Conservation (phyloP, 2,329 filamentous ascomycete genomes). For the Paraconiothyrium sp. region DNA sequence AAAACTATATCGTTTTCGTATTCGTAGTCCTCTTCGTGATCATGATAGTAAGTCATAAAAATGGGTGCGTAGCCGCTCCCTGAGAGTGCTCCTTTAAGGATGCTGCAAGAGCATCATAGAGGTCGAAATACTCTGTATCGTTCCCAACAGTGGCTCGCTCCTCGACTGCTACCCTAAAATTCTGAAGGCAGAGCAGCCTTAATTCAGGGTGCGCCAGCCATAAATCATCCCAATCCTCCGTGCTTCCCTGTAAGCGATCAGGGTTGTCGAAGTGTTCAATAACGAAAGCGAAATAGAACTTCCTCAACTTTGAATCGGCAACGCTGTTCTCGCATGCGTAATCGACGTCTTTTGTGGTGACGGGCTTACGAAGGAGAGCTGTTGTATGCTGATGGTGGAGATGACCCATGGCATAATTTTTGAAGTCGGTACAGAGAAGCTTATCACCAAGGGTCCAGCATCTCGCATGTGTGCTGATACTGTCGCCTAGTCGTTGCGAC, state of each 20-base stretch:
- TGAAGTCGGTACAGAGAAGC: slow-evolving; percentile 22
- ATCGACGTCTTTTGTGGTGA: slow-evolving; percentile 18
- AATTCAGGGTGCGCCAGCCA: slow-evolving; percentile 15
- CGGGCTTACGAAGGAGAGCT: slow-evolving; percentile 39
- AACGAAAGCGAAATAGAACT: slow-evolving; percentile 19
- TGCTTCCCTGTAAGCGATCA: slow-evolving; percentile 13
- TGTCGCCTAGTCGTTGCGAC: not conserved
- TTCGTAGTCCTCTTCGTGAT: not conserved
- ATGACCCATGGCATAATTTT: slow-evolving; percentile 25
- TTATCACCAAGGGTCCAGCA: slow-evolving; percentile 27
- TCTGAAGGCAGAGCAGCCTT: slow-evolving; percentile 15
- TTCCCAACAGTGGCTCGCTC: not conserved
- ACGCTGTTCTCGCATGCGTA: slow-evolving; percentile 20
- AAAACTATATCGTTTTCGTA: no score
- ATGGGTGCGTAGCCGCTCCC: not conserved
- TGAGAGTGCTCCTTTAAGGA: not conserved
- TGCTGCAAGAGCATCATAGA: not conserved
- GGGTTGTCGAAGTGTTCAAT: slow-evolving; percentile 3
- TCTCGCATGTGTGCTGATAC: slow-evolving; percentile 16
- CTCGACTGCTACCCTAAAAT: slow-evolving; percentile 1
- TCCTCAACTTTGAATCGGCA: slow-evolving; percentile 17
- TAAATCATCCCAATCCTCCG: slow-evolving; percentile 24
- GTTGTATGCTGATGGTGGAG: slow-evolving; percentile 16
- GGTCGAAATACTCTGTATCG: slow-evolving; percentile 1
- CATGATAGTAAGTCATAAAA: not conserved